A percentile compares a stretch with the other conserved stretches of the same genome.
phyloP scores from a whole-genome alignment of 768 basidiomycete species.

The Lyophyllum semitale region DNA sequence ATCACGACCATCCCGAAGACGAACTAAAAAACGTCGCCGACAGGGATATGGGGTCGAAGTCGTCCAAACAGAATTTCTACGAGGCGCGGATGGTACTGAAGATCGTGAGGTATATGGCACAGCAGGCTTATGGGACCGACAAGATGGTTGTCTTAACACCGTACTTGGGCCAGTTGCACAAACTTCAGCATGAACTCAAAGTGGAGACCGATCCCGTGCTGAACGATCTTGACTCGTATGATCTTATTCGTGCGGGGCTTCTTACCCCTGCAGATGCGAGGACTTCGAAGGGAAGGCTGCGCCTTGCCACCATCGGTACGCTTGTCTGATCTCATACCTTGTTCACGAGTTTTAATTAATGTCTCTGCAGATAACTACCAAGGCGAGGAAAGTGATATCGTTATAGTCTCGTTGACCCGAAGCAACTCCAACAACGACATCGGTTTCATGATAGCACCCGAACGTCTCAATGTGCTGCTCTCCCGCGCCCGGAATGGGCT shows the following conservation, averaged over 20 bases:
- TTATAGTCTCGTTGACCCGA: constrained; percentile 60
- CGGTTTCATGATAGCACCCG: constrained; percentile 71
- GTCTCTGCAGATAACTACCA: constrained; percentile 65
- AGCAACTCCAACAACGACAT: constrained; percentile 59
- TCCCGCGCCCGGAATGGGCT: constrained; percentile 68
- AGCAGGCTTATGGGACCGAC: constrained; percentile 67
- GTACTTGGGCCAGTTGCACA: constrained; percentile 63
- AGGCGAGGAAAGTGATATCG: constrained; percentile 74
- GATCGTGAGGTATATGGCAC: constrained; percentile 62
- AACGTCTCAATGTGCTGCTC: constrained; percentile 70
- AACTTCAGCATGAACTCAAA: constrained; percentile 46
- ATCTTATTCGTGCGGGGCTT: constrained; percentile 60
- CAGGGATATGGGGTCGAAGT: constrained; percentile 44
- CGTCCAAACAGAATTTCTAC: constrained; percentile 61
- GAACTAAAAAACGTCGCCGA: constrained; percentile 42
- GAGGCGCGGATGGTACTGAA: constrained; percentile 68
- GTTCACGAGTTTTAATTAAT: background rate
- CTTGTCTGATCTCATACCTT: constrained; percentile 3
- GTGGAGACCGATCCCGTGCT: constrained; percentile 58
- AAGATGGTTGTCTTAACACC: constrained; percentile 68
- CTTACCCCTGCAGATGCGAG: constrained; percentile 39
- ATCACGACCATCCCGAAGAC: constrained; percentile 59
- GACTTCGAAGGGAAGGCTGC: constrained; percentile 44
- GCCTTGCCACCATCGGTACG: constrained; percentile 66
- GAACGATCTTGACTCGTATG: constrained; percentile 61